These are phyloP conservation scores for Microdochium paspali DNA, from an alignment of 2,329 filamentous ascomycete genomes.

Conservation along the genomic window DNA sequence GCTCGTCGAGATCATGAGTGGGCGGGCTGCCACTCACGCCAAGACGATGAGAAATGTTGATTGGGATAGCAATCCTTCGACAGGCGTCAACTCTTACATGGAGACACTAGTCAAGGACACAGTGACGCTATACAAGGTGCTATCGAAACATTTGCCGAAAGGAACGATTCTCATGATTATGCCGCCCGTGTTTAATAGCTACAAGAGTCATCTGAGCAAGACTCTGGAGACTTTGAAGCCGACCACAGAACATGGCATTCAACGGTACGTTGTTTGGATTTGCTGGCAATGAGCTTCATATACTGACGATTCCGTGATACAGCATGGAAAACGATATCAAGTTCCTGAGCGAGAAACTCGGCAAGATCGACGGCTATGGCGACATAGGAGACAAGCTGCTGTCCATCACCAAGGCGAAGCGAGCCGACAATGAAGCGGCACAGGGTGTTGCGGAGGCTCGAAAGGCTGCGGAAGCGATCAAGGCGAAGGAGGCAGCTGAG, in stretches of 20 bases:
- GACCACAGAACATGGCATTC: constrained; percentile 57
- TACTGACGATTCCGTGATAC: background rate
- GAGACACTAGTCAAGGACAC: constrained; percentile 84
- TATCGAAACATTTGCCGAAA: constrained; percentile 74
- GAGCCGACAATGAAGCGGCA: constrained; percentile 12
- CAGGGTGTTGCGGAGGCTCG: constrained; percentile 1
- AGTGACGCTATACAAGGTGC: constrained; percentile 70
- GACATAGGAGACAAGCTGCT: constrained; percentile 63
- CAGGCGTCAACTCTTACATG: constrained; percentile 61
- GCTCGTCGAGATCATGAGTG: constrained; percentile 84
- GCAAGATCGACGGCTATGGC: constrained; percentile 70
- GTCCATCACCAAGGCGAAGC: constrained; percentile 54
- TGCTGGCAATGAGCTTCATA: constrained; percentile 1
- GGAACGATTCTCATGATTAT: constrained; percentile 74
- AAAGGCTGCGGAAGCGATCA: background rate
- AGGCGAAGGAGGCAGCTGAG: background rate
- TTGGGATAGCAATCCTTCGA: constrained; percentile 49
- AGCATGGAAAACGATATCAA: constrained; percentile 74
- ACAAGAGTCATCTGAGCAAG: constrained; percentile 68
- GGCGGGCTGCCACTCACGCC: constrained; percentile 63
- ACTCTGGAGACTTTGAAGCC: constrained; percentile 58
- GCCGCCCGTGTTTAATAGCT: constrained; percentile 73
- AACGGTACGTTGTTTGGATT: constrained; percentile 42
- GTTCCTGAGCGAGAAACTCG: constrained; percentile 59
- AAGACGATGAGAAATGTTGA: constrained; percentile 65